Percentiles rank a stretch among this genome's conserved stretches.
phyloP scores from a whole-genome alignment of 2,329 filamentous ascomycete genomes.

The Bipolaris bicolor region DNA sequence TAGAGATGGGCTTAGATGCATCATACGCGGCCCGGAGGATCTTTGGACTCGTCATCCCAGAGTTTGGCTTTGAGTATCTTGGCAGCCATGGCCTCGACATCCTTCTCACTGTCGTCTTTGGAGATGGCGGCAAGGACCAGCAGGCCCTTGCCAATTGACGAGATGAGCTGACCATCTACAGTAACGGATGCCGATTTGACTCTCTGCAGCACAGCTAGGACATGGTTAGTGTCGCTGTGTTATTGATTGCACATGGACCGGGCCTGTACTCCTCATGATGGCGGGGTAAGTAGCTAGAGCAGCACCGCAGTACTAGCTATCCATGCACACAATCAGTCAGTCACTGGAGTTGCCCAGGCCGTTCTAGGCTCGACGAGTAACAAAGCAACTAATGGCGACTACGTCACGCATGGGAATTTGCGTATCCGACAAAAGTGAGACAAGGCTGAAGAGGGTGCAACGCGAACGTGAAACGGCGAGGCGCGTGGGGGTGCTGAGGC shows the following conservation, averaged over 20 bases:
- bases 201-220: slow-evolving; percentile 85
- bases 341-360: not conserved
- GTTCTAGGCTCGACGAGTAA: not conserved
- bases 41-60: slow-evolving; percentile 81
- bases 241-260: slow-evolving; percentile 8
- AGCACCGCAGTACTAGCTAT: not conserved
- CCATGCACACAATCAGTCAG: not conserved
- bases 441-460: slow-evolving; percentile 11
- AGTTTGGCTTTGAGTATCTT: slow-evolving; percentile 90
- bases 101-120: slow-evolving; percentile 87
- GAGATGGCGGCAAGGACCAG: slow-evolving; percentile 91
- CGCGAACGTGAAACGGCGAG: slow-evolving; percentile 20
- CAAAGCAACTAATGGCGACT: slow-evolving; percentile 3
- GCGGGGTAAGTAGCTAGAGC: slow-evolving; percentile 16
- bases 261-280: slow-evolving; percentile 31
- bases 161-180: slow-evolving; percentile 88
- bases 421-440: slow-evolving; percentile 10
- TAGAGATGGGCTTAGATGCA: not conserved
- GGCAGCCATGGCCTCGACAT: slow-evolving; percentile 79
- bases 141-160: slow-evolving; percentile 86
- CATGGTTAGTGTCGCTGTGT: slow-evolving; percentile 26
- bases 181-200: slow-evolving; percentile 95
- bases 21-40: slow-evolving; percentile 61
- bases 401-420: slow-evolving; percentile 16
- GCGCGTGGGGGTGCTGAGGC: slow-evolving; percentile 20